These are phyloP conservation scores for Boletus calvinii DNA, from an alignment of 1,284 basidiomycete genomes.

Conservation along the genomic window DNA sequence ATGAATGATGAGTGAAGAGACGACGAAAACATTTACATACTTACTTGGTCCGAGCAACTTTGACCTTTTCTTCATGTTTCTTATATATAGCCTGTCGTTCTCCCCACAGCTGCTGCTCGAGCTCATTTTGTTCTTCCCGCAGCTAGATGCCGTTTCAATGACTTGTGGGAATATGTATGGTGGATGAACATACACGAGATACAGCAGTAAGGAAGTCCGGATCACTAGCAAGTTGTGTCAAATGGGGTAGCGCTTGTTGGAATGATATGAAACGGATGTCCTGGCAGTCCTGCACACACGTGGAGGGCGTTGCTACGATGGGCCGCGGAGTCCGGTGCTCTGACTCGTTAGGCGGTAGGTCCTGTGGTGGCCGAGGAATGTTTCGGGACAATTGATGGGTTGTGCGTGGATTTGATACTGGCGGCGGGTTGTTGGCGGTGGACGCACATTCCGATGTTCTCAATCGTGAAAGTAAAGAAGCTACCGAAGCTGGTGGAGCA, in stretches of 20 bases:
- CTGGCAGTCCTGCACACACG: slow-evolving; percentile 32
- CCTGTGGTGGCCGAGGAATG: slow-evolving; percentile 16
- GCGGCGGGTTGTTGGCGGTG: slow-evolving; percentile 14
- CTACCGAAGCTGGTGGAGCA: slow-evolving; percentile 43
- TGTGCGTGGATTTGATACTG: slow-evolving; percentile 7
- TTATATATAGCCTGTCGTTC: slow-evolving; percentile 58
- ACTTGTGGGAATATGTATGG: neutral
- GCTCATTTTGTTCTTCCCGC: slow-evolving; percentile 61
- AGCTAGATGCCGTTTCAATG: slow-evolving; percentile 35
- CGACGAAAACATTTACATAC: slow-evolving; percentile 22
- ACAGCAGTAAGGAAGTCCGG: slow-evolving; percentile 47
- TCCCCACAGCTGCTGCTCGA: slow-evolving; percentile 64
- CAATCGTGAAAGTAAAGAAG: slow-evolving; percentile 66
- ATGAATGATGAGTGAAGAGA: slow-evolving; percentile 8
- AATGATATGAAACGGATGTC: slow-evolving; percentile 49
- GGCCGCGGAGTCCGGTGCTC: slow-evolving; percentile 17
- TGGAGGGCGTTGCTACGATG: slow-evolving; percentile 10
- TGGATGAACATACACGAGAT: slow-evolving; percentile 42
- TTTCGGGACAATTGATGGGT: slow-evolving; percentile 10
- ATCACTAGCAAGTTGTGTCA: slow-evolving; percentile 55
- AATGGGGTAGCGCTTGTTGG: slow-evolving; percentile 60
- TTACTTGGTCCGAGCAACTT: slow-evolving; percentile 63
- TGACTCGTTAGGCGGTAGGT: slow-evolving; percentile 1
- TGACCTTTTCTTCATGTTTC: slow-evolving; percentile 68
- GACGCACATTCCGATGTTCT: slow-evolving; percentile 33